Base-by-base conservation (phyloP, 1,284 basidiomycete genomes). In the Trametes polyzona region DNA sequence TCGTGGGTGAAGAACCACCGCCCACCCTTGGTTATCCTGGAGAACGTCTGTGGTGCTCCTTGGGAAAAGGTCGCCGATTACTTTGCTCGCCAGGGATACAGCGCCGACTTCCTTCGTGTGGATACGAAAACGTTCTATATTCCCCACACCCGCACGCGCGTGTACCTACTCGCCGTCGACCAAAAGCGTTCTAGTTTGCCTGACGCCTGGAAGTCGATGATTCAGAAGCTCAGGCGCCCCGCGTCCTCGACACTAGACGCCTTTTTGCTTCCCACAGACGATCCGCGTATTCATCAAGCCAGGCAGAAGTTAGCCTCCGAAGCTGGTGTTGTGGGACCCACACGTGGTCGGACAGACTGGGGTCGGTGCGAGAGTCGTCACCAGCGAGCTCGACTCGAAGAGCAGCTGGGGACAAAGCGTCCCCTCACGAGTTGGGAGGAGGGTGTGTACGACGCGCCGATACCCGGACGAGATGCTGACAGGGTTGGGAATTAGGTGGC, bases 111-210 rank as follows among this genome's bases (percentile, higher is more conserved):
- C 52, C 71, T 83, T 26, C 81, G 91, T 10, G 85, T 98, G 49
- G 96, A 98, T 68, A 98, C 96, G 10, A 98, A 97, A 71, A 81
- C 88, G 49, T 97, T 87, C 69, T 98, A 98, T 71, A 95, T 98
- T 52, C 95, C 95, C 5, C 95, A 98, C 66, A 98, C 95, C 0
- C 87, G 95, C 11, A 94, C 89, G 1, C 88, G 95, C 51, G 93
- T 91, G 5, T 97, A 96, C 69, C 82, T 96, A 32, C 75, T 95
- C 52, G 94, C 93, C 0, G 83, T 93, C 50, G 83, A 90, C 71
- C 77, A 83, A 64, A 79, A 76, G 57, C 71, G 74, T 16, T 86
- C 82, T 6, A 72, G 73, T 27, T 76, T 93, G 7, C 87, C 93
- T 0, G 76, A 83, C 16, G 76, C 83, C 43, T 97, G 96, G 95